Base-by-base conservation (phyloP, 805 yeast genomes). In the Teunomyces aglyptinius region DNA sequence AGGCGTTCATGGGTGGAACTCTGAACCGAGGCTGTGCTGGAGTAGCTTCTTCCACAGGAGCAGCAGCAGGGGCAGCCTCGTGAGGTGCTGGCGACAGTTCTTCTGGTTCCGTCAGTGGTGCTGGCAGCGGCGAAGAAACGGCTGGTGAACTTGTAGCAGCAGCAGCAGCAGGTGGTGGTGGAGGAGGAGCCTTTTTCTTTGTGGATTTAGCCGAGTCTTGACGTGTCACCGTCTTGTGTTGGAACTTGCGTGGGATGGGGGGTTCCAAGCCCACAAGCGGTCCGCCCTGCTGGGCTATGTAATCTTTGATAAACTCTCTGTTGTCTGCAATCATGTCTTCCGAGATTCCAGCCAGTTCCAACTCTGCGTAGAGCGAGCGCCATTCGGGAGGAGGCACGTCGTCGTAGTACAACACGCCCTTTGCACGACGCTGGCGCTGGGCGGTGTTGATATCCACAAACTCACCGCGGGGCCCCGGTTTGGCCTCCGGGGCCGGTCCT, bases 291-390 rank as follows among this genome's bases (percentile, higher is more conserved):
- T 83, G 73, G 3, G 81, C 69, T 48, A 89, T 86, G 59, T 86
- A 89, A 45, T 83, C 84, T 62, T 86, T 89, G 59, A 89, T 86
- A 61, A 88, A 87, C 49, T 86, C 87, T 49, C 90, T 73, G 60
- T 89, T 87, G 44, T 86, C 92, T 0, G 91, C 94, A 61, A 89
- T 88, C 91, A 86, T 85, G 54, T 88, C 96, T 58, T 89, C 95
- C 1, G 88, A 65, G 48, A 89, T 89, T 0, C 96, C 96, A 45
- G 86, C 85, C 15, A 78, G 73, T 34, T 84, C 92, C 45, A 89
- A 72, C 58, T 86, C 90, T 6, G 77, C 68, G 53, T 89, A 87
- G 47, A 89, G 73, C 1, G 83, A 72, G 42, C 91, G 67, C 96
- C 96, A 89, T 61, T 88, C 95, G 4, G 84, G 82, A 1, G 96